A percentile compares a stretch with the other conserved stretches of the same genome.
These are phyloP conservation scores for Fomitopsis pulvina DNA, from an alignment of 768 basidiomycete species.

Conservation along the genomic window DNA sequence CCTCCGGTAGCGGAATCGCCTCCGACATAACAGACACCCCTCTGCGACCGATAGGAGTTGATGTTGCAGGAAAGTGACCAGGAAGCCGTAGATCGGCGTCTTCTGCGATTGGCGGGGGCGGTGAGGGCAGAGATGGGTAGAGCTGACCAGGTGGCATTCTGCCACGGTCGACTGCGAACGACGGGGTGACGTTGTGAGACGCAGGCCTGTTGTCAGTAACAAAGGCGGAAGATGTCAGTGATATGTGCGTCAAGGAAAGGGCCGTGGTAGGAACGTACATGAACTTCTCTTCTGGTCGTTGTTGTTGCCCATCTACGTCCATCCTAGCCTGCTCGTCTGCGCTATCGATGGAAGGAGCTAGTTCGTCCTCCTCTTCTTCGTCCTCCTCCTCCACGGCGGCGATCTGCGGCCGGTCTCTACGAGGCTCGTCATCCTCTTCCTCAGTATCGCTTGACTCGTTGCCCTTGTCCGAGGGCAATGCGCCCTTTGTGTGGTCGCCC, in stretches of 20 bases:
- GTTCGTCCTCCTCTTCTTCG: constrained; percentile 1
- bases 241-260: not conserved
- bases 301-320: not conserved
- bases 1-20: not conserved
- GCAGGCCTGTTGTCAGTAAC: not conserved
- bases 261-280: not conserved
- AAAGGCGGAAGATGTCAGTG: no score
- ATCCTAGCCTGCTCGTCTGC: not conserved
- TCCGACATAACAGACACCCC: not conserved
- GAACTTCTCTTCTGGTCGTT: not conserved
- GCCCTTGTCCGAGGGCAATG: not conserved
- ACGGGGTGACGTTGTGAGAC: not conserved
- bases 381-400: not conserved
- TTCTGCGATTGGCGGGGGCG: not conserved
- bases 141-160: not conserved
- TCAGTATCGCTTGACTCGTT: not conserved
- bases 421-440: not conserved
- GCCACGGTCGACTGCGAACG: not conserved
- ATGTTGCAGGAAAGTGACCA: not conserved
- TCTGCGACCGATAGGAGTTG: not conserved
- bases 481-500: no score
- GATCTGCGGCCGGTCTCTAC: not conserved
- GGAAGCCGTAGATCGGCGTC: not conserved
- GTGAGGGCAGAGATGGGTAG: not conserved
- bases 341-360: not conserved